Conservation (phyloP, 306 rosid genomes). For the Senna tora region DNA sequence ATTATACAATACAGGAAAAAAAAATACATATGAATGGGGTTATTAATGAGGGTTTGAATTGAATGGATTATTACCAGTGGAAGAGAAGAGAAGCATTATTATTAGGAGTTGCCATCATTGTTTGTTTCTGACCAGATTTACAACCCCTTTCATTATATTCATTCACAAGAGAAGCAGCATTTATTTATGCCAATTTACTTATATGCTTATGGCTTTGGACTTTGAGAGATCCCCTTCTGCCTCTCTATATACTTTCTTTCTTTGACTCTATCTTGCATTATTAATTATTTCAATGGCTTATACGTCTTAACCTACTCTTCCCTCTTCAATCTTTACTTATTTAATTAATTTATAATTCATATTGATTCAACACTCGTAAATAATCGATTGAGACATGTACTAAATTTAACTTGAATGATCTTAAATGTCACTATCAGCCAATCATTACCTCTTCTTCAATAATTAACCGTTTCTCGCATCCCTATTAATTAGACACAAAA, state of each 20-base stretch:
- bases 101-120: constrained; percentile 61
- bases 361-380: too few relatives aligned
- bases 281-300: constrained; percentile 37
- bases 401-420: too few relatives aligned
- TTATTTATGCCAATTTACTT: constrained; percentile 45
- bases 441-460: too few relatives aligned
- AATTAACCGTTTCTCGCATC: too few relatives aligned
- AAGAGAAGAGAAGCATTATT: constrained; percentile 52
- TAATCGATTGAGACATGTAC: too few relatives aligned
- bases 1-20: too few relatives aligned
- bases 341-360: too few relatives aligned
- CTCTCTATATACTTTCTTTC: constrained; percentile 39
- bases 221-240: constrained; percentile 39
- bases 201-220: constrained; percentile 32
- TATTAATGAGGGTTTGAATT: constrained; percentile 22
- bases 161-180: constrained; percentile 5
- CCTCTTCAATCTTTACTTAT: too few relatives aligned
- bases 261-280: constrained; percentile 31
- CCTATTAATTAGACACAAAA: too few relatives aligned
- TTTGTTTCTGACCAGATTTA: constrained; percentile 57
- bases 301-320: constrained; percentile 35
- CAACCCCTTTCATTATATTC: constrained; percentile 30
- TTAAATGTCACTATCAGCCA: too few relatives aligned
- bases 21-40: too few relatives aligned
- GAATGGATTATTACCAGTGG: constrained; percentile 31